These are phyloP conservation scores for Chrysoporthe cubensis DNA, from an alignment of 2,329 filamentous ascomycete genomes.

Conservation along the genomic window DNA sequence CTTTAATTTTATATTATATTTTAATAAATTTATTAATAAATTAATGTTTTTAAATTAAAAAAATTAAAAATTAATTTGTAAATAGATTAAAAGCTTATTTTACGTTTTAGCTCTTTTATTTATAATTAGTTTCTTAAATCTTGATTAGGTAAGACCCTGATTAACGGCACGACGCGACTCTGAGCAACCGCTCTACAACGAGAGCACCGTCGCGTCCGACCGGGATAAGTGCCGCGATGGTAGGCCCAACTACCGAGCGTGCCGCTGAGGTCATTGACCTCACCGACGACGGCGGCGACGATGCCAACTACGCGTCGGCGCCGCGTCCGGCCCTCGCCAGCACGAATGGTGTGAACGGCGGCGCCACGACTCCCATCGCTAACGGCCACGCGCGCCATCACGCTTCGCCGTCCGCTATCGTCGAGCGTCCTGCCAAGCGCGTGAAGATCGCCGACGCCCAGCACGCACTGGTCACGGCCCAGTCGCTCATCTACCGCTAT, in stretches of 20 bases:
- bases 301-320: background rate
- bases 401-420: background rate
- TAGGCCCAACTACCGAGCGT: background rate
- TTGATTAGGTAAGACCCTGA: background rate
- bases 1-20: background rate
- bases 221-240: slow-evolving; percentile 4
- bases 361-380: too few species aligned
- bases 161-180: slow-evolving; percentile 1
- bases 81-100: background rate
- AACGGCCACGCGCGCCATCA: background rate
- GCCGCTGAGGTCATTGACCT: slow-evolving; percentile 36
- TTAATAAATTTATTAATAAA: background rate
- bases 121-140: background rate
- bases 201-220: slow-evolving; percentile 3
- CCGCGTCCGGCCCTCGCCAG: background rate
- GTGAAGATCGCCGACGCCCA: slow-evolving; percentile 15
- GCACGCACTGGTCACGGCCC: background rate
- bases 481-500: slow-evolving; percentile 3
- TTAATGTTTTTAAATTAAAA: background rate
- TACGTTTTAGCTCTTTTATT: background rate
- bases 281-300: slow-evolving; percentile 32
- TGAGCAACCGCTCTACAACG: slow-evolving; percentile 3
- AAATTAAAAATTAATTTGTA: background rate
- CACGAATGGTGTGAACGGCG: background rate
- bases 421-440: slow-evolving; percentile 18